A percentile compares a stretch with the other conserved stretches of the same genome.
Conservation (phyloP, 345 rosid species). For the Pugionium cornutum region DNA sequence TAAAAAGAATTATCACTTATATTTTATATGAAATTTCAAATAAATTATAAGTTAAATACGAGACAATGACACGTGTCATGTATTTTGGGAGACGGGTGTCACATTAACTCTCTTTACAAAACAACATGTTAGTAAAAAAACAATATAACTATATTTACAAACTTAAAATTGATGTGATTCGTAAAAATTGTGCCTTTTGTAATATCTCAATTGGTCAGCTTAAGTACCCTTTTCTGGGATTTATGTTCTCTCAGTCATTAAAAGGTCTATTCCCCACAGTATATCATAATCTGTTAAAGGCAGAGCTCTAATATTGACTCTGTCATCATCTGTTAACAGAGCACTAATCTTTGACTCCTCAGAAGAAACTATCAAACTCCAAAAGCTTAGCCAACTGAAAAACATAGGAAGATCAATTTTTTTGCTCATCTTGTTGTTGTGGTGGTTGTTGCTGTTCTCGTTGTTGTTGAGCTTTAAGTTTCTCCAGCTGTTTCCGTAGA, state of each 20-base stretch:
- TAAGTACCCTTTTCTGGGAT: not conserved
- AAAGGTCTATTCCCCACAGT: not conserved
- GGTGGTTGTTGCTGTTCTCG: conserved; percentile 17
- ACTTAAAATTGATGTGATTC: not conserved
- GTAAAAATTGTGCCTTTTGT: not conserved
- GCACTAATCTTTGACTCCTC: not conserved
- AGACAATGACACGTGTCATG: too few species aligned
- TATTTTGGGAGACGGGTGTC: too few species aligned
- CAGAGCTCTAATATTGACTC: not conserved
- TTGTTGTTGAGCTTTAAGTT: conserved; percentile 59
- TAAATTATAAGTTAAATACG: too few species aligned
- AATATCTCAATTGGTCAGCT: not conserved
- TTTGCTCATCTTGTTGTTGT: conserved; percentile 19
- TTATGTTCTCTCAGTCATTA: not conserved
- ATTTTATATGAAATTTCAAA: too few species aligned
- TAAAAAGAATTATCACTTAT: too few species aligned
- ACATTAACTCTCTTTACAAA: not conserved
- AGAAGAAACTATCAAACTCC: not conserved
- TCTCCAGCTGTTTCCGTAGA: conserved; percentile 79
- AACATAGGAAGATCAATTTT: conserved; percentile 5
- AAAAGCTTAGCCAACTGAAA: not conserved
- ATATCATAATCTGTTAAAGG: not conserved
- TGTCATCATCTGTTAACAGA: not conserved
- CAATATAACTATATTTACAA: not conserved
- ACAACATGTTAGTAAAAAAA: not conserved